Evolutionary conservation across 139 green algal genomes (phyloP), one percentile per base, ranked within the genome.

Genomic region (Closterium sp.): DNA sequence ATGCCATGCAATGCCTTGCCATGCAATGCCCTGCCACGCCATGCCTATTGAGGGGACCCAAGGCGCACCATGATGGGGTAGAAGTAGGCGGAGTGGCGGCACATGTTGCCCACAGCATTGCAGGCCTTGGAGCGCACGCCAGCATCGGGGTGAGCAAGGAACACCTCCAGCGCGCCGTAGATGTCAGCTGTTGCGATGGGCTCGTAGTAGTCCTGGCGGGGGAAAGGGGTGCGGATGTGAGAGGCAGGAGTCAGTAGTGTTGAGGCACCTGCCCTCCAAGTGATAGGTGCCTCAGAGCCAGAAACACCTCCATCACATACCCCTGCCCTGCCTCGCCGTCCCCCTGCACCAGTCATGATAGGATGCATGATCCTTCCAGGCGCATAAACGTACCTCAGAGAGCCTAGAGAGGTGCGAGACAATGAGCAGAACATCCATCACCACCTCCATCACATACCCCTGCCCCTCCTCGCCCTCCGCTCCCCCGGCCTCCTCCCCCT

Each of bases 41-140:
- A 83, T 83, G 64, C 64, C 64, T n/a, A n/a, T n/a, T n/a, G n/a
- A n/a, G n/a, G 81, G n/a, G 86, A 33, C 87, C 16, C 0, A 3
- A 35, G 76, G 32, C 36, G 2, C 19, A 93, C 76, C 32, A 96
- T 87, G 6, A 66, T 38, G 8, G 83, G 84, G 95, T 99, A 99
- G 91, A 99, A 98, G 92, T 96, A 97, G 38, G 94, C 93, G 2
- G 88, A 95, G 96, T 98, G 97, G 85, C 97, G 95, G 95, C 98
- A 99, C 94, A 99, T 96, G 95, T 99, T 99, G 93, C 98, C 98
- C 28, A 99, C 38, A 34, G 98, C 93, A 94, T 98, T 99, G 95
- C 95, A 97, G 33, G 95, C 94, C 16, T 97, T 95, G 7, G 97
- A 96, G 35, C 98, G 95, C 81, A 99, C 96, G 38, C 88, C 94